Evolutionary conservation across 2,329 filamentous ascomycete species (phyloP).

Genomic region (Cladosporium cucumerinum): DNA sequence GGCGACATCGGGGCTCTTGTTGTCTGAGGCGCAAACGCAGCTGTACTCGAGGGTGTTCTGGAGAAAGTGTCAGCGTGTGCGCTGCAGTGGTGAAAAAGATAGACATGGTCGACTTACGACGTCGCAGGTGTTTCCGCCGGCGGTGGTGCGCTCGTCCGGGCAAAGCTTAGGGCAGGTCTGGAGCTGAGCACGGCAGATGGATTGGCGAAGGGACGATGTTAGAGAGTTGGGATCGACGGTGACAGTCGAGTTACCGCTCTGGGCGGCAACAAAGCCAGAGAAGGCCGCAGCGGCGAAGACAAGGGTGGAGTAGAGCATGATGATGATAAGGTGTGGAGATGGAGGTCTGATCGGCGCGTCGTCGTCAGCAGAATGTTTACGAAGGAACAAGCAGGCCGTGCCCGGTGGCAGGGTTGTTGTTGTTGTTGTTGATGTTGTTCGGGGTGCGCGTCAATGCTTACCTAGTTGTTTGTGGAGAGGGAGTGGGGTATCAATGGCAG

Average conservation of each 20-base stretch:
- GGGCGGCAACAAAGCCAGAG: slow-evolving; percentile 44
- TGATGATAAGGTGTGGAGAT: slow-evolving; percentile 29
- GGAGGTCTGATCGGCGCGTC: slow-evolving; percentile 1
- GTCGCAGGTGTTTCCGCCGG: slow-evolving; percentile 54
- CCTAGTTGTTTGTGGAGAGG: not conserved
- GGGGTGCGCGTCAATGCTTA: not conserved
- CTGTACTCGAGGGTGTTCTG: slow-evolving; percentile 50
- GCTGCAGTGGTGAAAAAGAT: not conserved
- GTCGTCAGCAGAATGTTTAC: slow-evolving; percentile 10
- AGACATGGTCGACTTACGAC: slow-evolving; percentile 46
- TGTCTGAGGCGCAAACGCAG: slow-evolving; percentile 56
- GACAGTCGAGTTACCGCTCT: slow-evolving; percentile 40
- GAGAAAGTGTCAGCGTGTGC: slow-evolving; percentile 24
- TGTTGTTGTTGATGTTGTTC: not conserved
- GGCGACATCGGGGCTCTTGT: slow-evolving; percentile 52
- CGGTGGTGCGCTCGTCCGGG: slow-evolving; percentile 38
- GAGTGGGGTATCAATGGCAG: slow-evolving; percentile 11
- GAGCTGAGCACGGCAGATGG: slow-evolving; percentile 58
- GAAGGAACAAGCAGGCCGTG: slow-evolving; percentile 11
- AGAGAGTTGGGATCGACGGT: slow-evolving; percentile 45
- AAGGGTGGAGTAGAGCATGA: slow-evolving; percentile 48
- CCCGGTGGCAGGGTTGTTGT: not conserved
- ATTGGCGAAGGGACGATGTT: slow-evolving; percentile 33
- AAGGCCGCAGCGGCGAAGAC: slow-evolving; percentile 47
- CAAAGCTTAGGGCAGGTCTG: slow-evolving; percentile 62